A percentile compares a stretch with the other conserved stretches of the same genome.
These are phyloP conservation scores for Spirogloea muscicola DNA, from an alignment of 139 green algal species.

Conservation along the genomic window DNA sequence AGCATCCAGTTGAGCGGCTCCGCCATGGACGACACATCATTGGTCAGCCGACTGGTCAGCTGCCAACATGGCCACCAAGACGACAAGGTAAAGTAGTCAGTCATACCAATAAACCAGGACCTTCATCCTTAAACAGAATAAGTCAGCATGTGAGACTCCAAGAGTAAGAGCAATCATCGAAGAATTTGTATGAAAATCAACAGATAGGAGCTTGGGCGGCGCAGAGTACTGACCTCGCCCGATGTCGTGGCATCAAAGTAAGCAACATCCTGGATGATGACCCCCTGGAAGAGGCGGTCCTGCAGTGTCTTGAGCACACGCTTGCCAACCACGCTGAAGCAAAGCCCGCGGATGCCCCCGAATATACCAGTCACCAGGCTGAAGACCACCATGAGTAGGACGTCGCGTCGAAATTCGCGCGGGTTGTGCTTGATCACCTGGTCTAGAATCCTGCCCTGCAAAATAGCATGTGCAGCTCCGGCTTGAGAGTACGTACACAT, in stretches of 20 bases:
- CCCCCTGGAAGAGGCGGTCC: conserved; percentile 31
- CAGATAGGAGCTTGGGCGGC: too few relatives aligned
- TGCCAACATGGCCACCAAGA: too few relatives aligned
- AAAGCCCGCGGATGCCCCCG: conserved; percentile 44
- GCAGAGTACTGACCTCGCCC: conserved; percentile 44
- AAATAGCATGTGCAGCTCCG: too few relatives aligned
- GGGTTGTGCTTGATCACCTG: conserved; percentile 26
- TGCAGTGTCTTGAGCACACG: conserved; percentile 43
- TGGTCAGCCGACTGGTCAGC: conserved; percentile 43
- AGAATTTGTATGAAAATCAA: too few relatives aligned
- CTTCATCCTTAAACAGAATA: too few relatives aligned
- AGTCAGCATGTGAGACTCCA: too few relatives aligned
- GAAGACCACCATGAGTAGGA: conserved; percentile 33
- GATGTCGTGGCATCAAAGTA: conserved; percentile 51
- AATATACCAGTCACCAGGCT: conserved; percentile 38
- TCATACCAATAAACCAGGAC: too few relatives aligned
- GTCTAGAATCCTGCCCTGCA: conserved; percentile 42
- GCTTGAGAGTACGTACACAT: too few relatives aligned
- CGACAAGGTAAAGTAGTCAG: too few relatives aligned
- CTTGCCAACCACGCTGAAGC: conserved; percentile 46
- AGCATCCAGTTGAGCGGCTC: conserved; percentile 47
- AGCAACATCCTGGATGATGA: conserved; percentile 50
- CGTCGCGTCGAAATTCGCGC: conserved; percentile 13
- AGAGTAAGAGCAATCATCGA: too few relatives aligned
- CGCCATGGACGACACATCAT: conserved; percentile 45